Percentiles rank a stretch among this genome's conserved stretches.
phyloP scores from a whole-genome alignment of 1,284 basidiomycete species.

The Ustilago hordei region DNA sequence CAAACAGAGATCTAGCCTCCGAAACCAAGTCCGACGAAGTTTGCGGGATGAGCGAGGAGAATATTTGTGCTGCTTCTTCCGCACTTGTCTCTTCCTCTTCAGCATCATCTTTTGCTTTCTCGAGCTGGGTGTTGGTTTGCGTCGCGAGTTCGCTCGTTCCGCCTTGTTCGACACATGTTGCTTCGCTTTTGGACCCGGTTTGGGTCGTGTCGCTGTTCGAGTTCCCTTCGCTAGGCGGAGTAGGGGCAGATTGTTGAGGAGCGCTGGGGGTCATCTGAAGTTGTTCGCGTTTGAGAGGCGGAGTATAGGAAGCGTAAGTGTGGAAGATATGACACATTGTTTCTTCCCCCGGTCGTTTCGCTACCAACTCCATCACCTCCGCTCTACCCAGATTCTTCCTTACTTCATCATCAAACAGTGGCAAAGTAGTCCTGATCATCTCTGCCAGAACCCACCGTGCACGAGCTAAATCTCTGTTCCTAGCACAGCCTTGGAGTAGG shows the following conservation, averaged over 20 bases:
- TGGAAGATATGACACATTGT: constrained; percentile 87
- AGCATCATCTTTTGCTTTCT: not conserved
- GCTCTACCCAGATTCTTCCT: constrained; percentile 16
- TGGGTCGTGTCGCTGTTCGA: not conserved
- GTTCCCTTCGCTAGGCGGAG: no score
- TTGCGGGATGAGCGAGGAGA: constrained; percentile 74
- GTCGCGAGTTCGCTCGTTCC: not conserved
- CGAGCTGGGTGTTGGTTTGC: constrained; percentile 20
- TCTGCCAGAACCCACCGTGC: constrained; percentile 92
- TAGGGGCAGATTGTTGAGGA: not conserved
- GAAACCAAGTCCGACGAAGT: constrained; percentile 79
- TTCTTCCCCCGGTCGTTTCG: constrained; percentile 76
- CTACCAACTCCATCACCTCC: constrained; percentile 55
- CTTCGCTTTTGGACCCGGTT: not conserved
- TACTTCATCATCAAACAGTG: constrained; percentile 36
- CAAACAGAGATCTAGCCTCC: constrained; percentile 80
- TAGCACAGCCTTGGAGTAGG: constrained; percentile 87
- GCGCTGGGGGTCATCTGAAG: not conserved
- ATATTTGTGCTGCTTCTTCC: constrained; percentile 72
- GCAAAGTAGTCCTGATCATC: constrained; percentile 74
- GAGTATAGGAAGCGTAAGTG: constrained; percentile 83
- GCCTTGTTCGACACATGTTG: no score
- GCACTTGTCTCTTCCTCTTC: constrained; percentile 69
- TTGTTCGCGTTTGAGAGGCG: constrained; percentile 67
- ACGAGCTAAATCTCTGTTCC: constrained; percentile 83